Conservation (phyloP, 371 early-diverging fungal genomes). For the Encephalitozoon cuniculi region DNA sequence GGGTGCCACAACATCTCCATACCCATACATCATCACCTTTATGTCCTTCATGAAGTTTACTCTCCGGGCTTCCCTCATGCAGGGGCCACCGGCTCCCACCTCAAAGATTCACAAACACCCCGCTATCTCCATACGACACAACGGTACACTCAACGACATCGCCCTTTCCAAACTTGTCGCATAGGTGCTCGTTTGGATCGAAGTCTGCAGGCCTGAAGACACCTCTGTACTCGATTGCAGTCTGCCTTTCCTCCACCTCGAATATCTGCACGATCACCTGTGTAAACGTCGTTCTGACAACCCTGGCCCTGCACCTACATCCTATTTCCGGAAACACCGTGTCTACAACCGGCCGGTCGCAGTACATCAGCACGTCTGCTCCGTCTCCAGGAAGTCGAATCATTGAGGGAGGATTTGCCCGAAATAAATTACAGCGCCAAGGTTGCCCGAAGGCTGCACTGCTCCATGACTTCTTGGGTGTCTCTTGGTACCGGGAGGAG, state of each 20-base stretch:
- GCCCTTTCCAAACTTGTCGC: slow-evolving; percentile 11
- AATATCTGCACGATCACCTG: slow-evolving; percentile 14
- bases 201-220: not conserved
- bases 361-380: not conserved
- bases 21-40: slow-evolving; percentile 82
- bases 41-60: slow-evolving; percentile 63
- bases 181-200: not conserved
- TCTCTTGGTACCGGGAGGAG: not conserved
- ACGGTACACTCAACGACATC: slow-evolving; percentile 20
- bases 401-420: not conserved
- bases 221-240: slow-evolving; percentile 9
- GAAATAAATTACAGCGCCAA: not conserved
- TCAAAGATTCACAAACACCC: slow-evolving; percentile 10
- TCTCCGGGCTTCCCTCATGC: slow-evolving; percentile 56
- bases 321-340: slow-evolving; percentile 27
- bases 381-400: not conserved
- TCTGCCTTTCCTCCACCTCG: slow-evolving; percentile 4
- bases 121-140: slow-evolving; percentile 15
- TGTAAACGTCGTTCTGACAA: slow-evolving; percentile 11
- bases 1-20: slow-evolving; percentile 86
- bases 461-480: not conserved
- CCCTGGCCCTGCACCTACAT: not conserved
- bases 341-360: not conserved
- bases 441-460: not conserved
- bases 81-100: not conserved